These are phyloP conservation scores for Thalia dealbata DNA, from an alignment of 176 grass and related monocot species.

Conservation along the genomic window DNA sequence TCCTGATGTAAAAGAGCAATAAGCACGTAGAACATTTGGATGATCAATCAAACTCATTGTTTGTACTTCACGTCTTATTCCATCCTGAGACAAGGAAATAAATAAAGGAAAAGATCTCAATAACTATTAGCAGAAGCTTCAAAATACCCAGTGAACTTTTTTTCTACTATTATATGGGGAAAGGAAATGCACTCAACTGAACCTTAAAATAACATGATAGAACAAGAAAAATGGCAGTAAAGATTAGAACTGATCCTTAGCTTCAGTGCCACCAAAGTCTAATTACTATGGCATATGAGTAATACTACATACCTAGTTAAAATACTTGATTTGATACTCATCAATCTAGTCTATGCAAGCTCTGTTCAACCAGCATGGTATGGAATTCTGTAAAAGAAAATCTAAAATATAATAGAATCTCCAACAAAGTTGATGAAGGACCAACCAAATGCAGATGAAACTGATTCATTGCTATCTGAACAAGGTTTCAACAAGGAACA, in stretches of 20 bases:
- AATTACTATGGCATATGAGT: no score
- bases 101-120: background rate
- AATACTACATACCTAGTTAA: background rate
- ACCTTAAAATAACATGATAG: background rate
- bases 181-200: background rate
- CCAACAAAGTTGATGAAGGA: background rate
- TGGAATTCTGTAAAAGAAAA: background rate
- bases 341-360: background rate
- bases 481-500: background rate
- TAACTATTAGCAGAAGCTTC: background rate
- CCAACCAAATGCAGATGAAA: no score
- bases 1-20: conserved; percentile 73
- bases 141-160: background rate
- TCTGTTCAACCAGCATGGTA: background rate
- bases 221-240: background rate
- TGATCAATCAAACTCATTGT: conserved; percentile 93
- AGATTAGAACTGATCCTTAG: background rate
- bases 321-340: background rate
- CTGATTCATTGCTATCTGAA: background rate
- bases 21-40: conserved; percentile 68
- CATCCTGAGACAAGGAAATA: conserved; percentile 46
- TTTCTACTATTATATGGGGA: background rate
- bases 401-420: background rate
- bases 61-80: conserved; percentile 94
- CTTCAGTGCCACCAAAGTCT: background rate